These are phyloP conservation scores for Cercospora canescens DNA, from an alignment of 2,329 filamentous ascomycete genomes.

Conservation along the genomic window DNA sequence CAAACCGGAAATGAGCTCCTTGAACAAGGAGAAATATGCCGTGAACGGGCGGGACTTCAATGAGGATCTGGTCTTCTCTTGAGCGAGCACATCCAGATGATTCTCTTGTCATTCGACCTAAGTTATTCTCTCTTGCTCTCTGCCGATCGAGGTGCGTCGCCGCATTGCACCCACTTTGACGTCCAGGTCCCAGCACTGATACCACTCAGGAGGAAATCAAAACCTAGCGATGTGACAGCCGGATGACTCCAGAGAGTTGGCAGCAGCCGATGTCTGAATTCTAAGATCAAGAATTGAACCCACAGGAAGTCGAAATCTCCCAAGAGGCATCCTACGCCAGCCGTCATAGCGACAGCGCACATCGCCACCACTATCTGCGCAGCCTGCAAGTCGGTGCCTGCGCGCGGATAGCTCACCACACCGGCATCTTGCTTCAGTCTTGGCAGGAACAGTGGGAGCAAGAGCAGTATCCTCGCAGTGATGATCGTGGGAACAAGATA, in stretches of 20 bases:
- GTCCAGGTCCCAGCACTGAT: slow-evolving; percentile 24
- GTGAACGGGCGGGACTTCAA: slow-evolving; percentile 35
- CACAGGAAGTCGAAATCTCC: neutral
- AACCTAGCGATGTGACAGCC: slow-evolving; percentile 33
- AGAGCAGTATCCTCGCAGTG: slow-evolving; percentile 25
- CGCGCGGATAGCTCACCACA: neutral
- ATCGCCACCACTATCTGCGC: slow-evolving; percentile 8
- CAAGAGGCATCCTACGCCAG: neutral
- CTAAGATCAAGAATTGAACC: neutral
- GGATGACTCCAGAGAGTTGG: slow-evolving; percentile 30
- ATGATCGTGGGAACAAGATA: slow-evolving; percentile 29
- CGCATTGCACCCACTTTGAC: neutral
- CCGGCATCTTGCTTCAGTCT: neutral
- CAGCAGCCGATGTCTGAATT: neutral
- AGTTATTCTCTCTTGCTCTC: neutral
- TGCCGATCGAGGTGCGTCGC: neutral
- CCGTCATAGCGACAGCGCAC: slow-evolving; percentile 11
- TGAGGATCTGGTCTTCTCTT: slow-evolving; percentile 26
- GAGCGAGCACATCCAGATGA: neutral
- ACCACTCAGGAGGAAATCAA: slow-evolving; percentile 29
- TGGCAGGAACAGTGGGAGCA: slow-evolving; percentile 25
- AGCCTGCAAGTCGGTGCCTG: neutral
- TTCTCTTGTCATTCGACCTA: neutral
- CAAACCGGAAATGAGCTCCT: slow-evolving; percentile 33
- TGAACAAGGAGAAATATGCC: slow-evolving; percentile 30